These are phyloP conservation scores for Dioszegia hungarica DNA, from an alignment of 768 basidiomycete species.

Conservation along the genomic window DNA sequence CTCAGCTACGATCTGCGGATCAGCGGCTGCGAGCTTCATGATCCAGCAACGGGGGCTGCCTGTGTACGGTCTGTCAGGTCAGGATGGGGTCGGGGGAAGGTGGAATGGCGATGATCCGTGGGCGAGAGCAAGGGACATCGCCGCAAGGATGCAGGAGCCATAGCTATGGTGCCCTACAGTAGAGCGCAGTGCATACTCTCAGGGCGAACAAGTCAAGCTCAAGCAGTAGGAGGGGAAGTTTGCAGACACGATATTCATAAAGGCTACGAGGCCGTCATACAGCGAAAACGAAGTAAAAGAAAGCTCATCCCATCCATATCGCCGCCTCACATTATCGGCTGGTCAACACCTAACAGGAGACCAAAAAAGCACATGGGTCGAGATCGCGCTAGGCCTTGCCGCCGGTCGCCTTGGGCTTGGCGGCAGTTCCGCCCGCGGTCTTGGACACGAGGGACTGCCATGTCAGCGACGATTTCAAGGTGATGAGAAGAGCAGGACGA, in stretches of 20 bases:
- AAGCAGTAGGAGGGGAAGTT: no score
- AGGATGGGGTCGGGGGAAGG: not conserved
- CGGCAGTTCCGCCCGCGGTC: not conserved
- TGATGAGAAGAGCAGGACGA: no score
- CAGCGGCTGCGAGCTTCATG: conserved; percentile 34
- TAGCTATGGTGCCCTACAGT: no score
- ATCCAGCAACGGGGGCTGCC: conserved; percentile 40
- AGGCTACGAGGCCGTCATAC: not conserved
- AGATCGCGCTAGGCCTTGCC: conserved; percentile 2
- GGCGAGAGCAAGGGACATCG: conserved; percentile 19
- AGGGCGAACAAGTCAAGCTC: no score
- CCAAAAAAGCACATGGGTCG: no score
- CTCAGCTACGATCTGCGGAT: conserved; percentile 28
- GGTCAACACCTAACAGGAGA: no score
- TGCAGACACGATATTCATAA: not conserved
- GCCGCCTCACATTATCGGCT: no score
- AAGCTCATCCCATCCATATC: not conserved
- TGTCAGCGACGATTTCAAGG: no score
- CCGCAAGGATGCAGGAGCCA: conserved; percentile 9
- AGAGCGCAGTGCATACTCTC: no score
- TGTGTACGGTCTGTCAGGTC: not conserved
- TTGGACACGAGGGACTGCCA: conserved; percentile 27
- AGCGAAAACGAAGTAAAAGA: not conserved
- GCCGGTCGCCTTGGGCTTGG: conserved; percentile 20
- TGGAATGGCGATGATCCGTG: conserved; percentile 38